phyloP scores from a whole-genome alignment of 2,329 filamentous ascomycete species.

The Venturia carpophila region DNA sequence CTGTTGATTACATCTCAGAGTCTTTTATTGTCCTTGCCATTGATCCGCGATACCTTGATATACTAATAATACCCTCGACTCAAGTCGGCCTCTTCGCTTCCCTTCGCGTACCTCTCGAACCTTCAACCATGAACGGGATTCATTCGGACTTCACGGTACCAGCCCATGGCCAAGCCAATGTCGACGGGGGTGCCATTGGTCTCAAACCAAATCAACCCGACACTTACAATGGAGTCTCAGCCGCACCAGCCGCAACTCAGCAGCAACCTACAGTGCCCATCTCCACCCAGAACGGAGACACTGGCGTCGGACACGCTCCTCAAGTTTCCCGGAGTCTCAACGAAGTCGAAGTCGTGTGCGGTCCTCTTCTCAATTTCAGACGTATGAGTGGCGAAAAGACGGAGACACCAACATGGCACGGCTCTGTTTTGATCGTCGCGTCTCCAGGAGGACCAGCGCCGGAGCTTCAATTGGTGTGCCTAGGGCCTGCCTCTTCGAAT shows the following conservation, averaged over 20 bases:
- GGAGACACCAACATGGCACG: slow-evolving; percentile 56
- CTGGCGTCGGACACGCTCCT: slow-evolving; percentile 12
- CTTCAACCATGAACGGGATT: slow-evolving; percentile 1
- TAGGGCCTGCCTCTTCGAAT: slow-evolving; percentile 34
- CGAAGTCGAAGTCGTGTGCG: slow-evolving; percentile 47
- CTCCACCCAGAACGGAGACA: slow-evolving; percentile 13
- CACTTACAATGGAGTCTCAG: not conserved
- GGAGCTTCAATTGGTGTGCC: slow-evolving; percentile 49
- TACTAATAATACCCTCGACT: no score
- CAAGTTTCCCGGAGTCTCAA: not conserved
- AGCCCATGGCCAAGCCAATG: not conserved
- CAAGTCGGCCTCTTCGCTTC: not conserved
- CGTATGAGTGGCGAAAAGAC: slow-evolving; percentile 53
- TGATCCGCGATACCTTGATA: not conserved
- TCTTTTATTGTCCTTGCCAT: not conserved
- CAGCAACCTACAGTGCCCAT: not conserved
- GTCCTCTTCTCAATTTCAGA: slow-evolving; percentile 70
- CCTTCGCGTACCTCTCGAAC: not conserved
- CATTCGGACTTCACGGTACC: slow-evolving; percentile 1
- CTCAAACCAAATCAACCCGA: not conserved
- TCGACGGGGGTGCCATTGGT: not conserved
- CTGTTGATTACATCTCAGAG: not conserved
- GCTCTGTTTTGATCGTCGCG: slow-evolving; percentile 78
- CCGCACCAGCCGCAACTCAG: not conserved
- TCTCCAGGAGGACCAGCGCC: slow-evolving; percentile 59